Evolutionary conservation across 2,329 filamentous ascomycete genomes (phyloP).

Genomic region (Tympanopsis confertula): DNA sequence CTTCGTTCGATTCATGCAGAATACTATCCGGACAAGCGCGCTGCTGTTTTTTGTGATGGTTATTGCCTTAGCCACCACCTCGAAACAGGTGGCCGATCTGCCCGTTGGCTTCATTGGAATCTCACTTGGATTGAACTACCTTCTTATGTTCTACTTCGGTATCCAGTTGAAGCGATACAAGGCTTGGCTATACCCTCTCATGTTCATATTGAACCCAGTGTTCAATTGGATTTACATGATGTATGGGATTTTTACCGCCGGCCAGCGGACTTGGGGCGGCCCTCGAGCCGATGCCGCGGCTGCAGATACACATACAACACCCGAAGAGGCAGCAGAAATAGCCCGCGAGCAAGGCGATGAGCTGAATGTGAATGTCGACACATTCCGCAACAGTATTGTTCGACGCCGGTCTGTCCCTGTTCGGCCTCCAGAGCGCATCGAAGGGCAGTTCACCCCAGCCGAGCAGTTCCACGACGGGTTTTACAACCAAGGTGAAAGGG

Average conservation of each 20-base stretch:
- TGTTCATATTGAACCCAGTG: conserved; percentile 92
- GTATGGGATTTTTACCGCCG: conserved; percentile 88
- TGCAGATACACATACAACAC: conserved; percentile 64
- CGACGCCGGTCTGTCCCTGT: conserved; percentile 25
- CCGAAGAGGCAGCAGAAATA: conserved; percentile 72
- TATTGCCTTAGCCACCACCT: conserved; percentile 74
- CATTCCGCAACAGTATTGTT: conserved; percentile 36
- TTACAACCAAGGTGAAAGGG: too few species aligned
- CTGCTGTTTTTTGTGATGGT: conserved; percentile 90
- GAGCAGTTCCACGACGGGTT: background rate
- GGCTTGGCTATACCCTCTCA: conserved; percentile 85
- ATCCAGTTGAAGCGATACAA: conserved; percentile 79
- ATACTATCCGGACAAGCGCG: conserved; percentile 89
- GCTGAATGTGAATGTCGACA: conserved; percentile 78
- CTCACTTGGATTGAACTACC: conserved; percentile 84
- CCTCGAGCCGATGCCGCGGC: conserved; percentile 79
- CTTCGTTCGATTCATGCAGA: conserved; percentile 82
- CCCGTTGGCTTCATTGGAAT: conserved; percentile 90
- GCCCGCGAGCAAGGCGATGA: conserved; percentile 74
- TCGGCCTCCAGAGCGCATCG: conserved; percentile 8
- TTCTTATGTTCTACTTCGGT: conserved; percentile 93
- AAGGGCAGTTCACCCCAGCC: background rate
- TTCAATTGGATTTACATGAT: conserved; percentile 99
- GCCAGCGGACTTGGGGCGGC: conserved; percentile 89
- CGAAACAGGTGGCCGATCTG: conserved; percentile 64